phyloP scores from a whole-genome alignment of 108 stramenopile species.

The Cyclotella sp. region DNA sequence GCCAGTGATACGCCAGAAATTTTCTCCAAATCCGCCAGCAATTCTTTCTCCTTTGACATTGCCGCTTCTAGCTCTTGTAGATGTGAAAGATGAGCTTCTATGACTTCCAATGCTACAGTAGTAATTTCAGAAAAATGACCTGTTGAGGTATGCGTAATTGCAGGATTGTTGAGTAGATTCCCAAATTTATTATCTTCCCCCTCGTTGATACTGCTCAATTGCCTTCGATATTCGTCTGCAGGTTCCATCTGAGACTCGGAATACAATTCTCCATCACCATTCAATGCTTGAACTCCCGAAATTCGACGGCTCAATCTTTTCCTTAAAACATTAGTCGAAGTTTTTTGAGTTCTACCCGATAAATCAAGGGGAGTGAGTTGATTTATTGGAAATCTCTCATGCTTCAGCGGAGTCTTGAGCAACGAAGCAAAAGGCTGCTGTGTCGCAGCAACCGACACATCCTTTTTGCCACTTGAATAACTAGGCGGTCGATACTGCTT shows the following conservation, averaged over 20 bases:
- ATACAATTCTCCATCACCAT: background rate
- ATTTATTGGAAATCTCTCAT: conserved; percentile 12
- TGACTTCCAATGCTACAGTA: conserved; percentile 53
- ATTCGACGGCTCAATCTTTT: conserved; percentile 48
- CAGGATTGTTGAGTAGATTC: background rate
- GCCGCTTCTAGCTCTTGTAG: conserved; percentile 76
- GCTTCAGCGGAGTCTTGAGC: conserved; percentile 33
- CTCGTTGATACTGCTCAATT: conserved; percentile 51
- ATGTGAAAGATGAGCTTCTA: conserved; percentile 73
- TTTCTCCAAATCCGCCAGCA: conserved; percentile 73
- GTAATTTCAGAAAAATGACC: conserved; percentile 34
- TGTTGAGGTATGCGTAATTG: background rate
- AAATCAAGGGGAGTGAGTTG: conserved; percentile 6
- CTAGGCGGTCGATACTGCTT: conserved; percentile 9
- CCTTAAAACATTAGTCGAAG: conserved; percentile 18
- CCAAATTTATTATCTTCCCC: conserved; percentile 34
- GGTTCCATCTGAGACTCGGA: background rate
- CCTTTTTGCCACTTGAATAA: background rate
- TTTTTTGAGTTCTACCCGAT: background rate
- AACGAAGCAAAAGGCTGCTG: conserved; percentile 46
- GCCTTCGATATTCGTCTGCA: conserved; percentile 10
- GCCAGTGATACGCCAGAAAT: conserved; percentile 44
- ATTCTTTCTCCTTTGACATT: conserved; percentile 79
- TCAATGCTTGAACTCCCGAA: conserved; percentile 29
- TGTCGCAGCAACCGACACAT: background rate